Conservation (phyloP, 768 basidiomycete genomes). For the Boletus tylopilopsis region DNA sequence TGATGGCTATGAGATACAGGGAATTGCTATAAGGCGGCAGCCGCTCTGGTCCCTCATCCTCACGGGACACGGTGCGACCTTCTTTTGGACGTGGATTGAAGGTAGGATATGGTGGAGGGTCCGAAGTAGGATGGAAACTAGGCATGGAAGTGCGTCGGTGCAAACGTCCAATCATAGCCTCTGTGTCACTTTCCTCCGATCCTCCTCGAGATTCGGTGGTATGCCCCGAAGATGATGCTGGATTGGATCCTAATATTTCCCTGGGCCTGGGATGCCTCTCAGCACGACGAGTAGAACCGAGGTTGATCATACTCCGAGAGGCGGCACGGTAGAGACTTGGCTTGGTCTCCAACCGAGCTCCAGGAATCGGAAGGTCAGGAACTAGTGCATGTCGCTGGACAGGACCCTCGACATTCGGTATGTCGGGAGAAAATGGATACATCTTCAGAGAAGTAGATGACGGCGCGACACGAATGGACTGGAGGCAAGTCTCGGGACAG, state of each 20-base stretch:
- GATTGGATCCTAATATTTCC: slow-evolving; percentile 10
- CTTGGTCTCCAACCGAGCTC: slow-evolving; percentile 14
- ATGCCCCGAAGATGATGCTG: slow-evolving; percentile 12
- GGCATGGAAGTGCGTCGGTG: slow-evolving; percentile 70
- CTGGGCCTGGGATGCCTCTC: slow-evolving; percentile 22
- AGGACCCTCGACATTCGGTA: slow-evolving; percentile 5
- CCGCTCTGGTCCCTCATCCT: slow-evolving; percentile 82
- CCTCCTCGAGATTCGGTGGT: slow-evolving; percentile 11
- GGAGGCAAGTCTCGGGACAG: slow-evolving; percentile 7
- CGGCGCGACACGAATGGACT: slow-evolving; percentile 2
- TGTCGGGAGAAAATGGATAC: slow-evolving; percentile 18
- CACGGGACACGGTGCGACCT: slow-evolving; percentile 38
- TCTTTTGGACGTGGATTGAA: slow-evolving; percentile 33
- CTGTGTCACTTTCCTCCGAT: slow-evolving; percentile 19
- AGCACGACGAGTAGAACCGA: slow-evolving; percentile 34
- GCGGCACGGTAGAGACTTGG: slow-evolving; percentile 55
- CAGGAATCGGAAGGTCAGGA: slow-evolving; percentile 4
- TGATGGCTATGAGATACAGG: slow-evolving; percentile 73
- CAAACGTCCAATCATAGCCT: slow-evolving; percentile 36
- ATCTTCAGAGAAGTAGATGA: slow-evolving; percentile 8
- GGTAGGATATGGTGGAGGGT: slow-evolving; percentile 68
- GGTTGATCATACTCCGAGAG: slow-evolving; percentile 63
- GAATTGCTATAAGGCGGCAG: slow-evolving; percentile 81
- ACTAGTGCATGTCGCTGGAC: neutral
- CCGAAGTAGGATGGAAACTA: slow-evolving; percentile 51